Evolutionary conservation across 148 eudicot species (phyloP).

Genomic region (Dysphania ambrosioides): DNA sequence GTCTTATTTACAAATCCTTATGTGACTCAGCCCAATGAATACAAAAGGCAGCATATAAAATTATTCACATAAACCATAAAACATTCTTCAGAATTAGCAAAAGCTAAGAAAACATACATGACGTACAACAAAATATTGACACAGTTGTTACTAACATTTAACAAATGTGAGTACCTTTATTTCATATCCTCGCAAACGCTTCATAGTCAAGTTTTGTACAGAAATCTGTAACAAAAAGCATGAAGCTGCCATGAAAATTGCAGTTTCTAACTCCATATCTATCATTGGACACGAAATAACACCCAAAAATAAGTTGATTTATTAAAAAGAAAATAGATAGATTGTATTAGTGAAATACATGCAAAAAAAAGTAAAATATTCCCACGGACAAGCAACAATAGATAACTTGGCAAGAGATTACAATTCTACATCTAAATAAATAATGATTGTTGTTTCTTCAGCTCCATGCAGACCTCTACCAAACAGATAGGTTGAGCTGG

Average conservation of each 20-base stretch:
- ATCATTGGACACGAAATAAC: background rate
- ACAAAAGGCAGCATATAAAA: background rate
- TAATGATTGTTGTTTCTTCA: too few species aligned
- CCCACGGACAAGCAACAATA: too few species aligned
- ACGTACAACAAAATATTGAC: background rate
- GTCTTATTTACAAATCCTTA: too few species aligned
- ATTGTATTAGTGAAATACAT: background rate
- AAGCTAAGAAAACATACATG: background rate
- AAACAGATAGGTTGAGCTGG: too few species aligned
- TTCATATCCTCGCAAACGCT: conserved; percentile 87
- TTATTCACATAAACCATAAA: background rate
- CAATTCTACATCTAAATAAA: too few species aligned
- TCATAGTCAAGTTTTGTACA: conserved; percentile 81
- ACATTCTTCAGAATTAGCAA: background rate
- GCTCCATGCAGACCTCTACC: too few species aligned
- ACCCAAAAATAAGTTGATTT: background rate
- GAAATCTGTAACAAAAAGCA: conserved; percentile 65
- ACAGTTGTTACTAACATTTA: background rate
- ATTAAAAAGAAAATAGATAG: background rate
- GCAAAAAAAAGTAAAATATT: background rate
- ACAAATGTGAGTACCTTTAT: conserved; percentile 55
- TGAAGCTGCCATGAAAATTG: conserved; percentile 13
- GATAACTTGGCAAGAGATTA: too few species aligned
- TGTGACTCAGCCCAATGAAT: background rate
- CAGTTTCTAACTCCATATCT: background rate